These are phyloP conservation scores for Fraxinus sp. DNA, from an alignment of 305 asterid genomes.

Conservation along the genomic window DNA sequence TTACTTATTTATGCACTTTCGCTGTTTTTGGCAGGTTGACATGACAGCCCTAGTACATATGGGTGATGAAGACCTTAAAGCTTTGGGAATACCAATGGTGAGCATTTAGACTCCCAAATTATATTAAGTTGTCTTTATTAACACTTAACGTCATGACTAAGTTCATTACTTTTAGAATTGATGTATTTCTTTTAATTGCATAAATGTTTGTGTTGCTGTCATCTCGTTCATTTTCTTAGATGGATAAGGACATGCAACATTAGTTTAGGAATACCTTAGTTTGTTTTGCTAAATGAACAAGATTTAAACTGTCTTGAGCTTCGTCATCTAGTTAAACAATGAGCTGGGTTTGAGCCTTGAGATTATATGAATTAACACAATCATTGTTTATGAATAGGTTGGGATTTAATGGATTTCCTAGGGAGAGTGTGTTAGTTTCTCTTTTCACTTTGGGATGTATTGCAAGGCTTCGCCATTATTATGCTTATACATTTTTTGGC, in stretches of 20 bases:
- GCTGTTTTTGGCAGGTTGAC: slow-evolving; percentile 68
- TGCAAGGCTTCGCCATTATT: background rate
- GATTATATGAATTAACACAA: background rate
- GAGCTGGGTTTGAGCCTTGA: background rate
- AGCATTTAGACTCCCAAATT: slow-evolving; percentile 18
- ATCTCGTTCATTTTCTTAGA: background rate
- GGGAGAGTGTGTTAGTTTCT: background rate
- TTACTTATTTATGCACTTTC: slow-evolving; percentile 1
- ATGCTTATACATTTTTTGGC: background rate
- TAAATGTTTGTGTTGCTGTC: background rate
- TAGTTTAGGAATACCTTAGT: background rate
- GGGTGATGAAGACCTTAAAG: slow-evolving; percentile 94
- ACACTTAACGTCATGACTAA: background rate
- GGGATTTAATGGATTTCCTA: background rate
- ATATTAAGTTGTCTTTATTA: background rate
- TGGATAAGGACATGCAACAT: background rate
- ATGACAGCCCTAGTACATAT: slow-evolving; percentile 90
- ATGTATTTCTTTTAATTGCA: background rate
- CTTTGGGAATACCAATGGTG: slow-evolving; percentile 98
- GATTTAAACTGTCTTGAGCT: background rate
- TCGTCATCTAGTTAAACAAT: background rate
- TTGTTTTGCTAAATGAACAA: background rate
- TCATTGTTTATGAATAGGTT: background rate
- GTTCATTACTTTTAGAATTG: background rate
- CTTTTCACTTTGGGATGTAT: background rate